Base-by-base conservation (phyloP, 225 moss, liverwort and hornwort genomes). In the Rhytidiadelphus loreus region DNA sequence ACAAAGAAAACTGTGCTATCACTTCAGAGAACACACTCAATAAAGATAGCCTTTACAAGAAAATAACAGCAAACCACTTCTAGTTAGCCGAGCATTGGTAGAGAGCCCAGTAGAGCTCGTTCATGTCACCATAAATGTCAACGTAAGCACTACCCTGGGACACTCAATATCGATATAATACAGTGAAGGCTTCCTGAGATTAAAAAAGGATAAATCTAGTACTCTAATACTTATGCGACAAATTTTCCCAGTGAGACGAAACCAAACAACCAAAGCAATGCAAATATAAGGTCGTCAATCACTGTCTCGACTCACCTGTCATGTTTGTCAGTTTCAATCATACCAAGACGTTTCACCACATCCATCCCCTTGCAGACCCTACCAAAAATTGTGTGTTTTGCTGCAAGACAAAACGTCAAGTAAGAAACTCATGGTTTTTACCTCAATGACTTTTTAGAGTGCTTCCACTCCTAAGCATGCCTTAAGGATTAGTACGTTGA, bases 341-440 rank as follows among this genome's bases (percentile, higher is more conserved):
- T 90, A 82, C 92, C 92, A 80, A 95, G 93, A 48, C 93, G 93
- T 86, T 95, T 95, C 85, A 95, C 93, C 86, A 95, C 93, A 53
- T 93, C 93, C 94, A 95, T 95, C 80, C 95, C 95, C 85, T 87
- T 94, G 91, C 87, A 92, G 72, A 95, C 81, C 85, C 95, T 90
- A 73, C 92, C 95, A 71, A 95, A 95, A 84, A 95, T 94, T 84
- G 94, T 93, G 63, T 94, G 93, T 79, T 94, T 94, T 85, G 92
- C 94, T 94, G 93, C 91, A 92, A 90, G 73, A 79, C 65, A 81
- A 65, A 60, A 59, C 33, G 59, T 13, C 21, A 30, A 60, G 82
- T 91, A 17, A 87, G 89, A 83, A 84, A 53, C 48, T 60, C 62
- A 56, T 18, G 52, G 28, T 80, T 74, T 21, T 16, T n/a, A 87